Evolutionary conservation across 1,284 basidiomycete genomes (phyloP), one percentile per base, ranked within the genome.

Genomic region (Sporisorium sorghi): DNA sequence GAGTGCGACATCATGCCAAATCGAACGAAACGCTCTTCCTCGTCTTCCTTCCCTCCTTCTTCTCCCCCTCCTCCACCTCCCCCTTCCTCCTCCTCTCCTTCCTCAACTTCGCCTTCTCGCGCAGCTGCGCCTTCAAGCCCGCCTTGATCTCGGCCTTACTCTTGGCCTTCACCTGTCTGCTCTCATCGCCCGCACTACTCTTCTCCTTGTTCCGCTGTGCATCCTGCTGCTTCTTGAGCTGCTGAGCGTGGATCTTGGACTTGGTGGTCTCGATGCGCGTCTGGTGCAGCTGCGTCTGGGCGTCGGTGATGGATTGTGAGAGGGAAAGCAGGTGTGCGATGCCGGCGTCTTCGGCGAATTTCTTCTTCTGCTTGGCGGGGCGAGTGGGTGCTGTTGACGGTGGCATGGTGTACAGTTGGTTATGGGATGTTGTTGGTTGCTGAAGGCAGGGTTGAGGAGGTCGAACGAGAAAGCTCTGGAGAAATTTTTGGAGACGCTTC

Each of bases 71-170:
- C n/a, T 30, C 24, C n/a, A 33, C 30, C 12, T 30, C 24, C 10
- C 46, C 21, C 3, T 1, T 6, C 39, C 51, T 68, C 32, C 71
- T 48, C 21, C 47, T 59, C 39, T 70, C 72, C 40, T 66, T 74
- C 3, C 72, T 37, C 40, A 30, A 14, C 35, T 59, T 62, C 1
- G 66, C 46, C 53, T 74, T 74, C 15, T 66, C 52, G 5, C 72
- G 28, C n/a, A 26, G n/a, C 5, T 44, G 23, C n/a, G 53, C 43
- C 53, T 74, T 74, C 42, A 74, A 43, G 4, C 50, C 51, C 1
- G 59, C 57, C 42, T 74, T 74, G 72, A 74, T 74, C 42, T 74
- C 56, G 1, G 67, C 72, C 32, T 67, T 70, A 26, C 44, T 66
- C 47, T 74, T 60, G 12, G 46, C 35, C 19, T 47, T 62, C 12